Evolutionary conservation across 1,139 yeast species (phyloP).

Genomic region (Yamadazyma oceani): DNA sequence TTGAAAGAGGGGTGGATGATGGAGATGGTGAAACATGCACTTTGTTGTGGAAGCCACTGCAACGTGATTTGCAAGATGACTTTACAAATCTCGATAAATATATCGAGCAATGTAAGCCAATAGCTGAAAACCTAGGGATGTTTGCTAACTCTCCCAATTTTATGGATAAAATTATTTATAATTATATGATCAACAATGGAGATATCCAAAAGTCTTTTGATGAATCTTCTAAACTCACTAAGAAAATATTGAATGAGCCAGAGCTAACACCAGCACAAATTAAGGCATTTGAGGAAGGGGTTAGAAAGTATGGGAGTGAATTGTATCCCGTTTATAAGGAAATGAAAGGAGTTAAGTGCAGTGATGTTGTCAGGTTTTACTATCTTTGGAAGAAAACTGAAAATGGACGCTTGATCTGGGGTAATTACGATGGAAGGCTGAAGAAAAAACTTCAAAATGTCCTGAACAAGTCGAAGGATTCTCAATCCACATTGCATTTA

Average conservation of each 20-base stretch:
- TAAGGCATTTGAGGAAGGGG: slow-evolving; percentile 71
- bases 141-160: slow-evolving; percentile 68
- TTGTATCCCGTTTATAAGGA: slow-evolving; percentile 67
- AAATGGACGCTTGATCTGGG: slow-evolving; percentile 79
- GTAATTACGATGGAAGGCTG: slow-evolving; percentile 70
- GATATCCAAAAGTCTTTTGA: slow-evolving; percentile 48
- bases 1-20: slow-evolving; percentile 82
- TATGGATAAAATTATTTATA: slow-evolving; percentile 65
- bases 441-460: slow-evolving; percentile 48
- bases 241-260: slow-evolving; percentile 70
- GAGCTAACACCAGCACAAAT: slow-evolving; percentile 66
- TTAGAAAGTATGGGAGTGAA: slow-evolving; percentile 74
- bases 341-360: slow-evolving; percentile 67
- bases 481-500: slow-evolving; percentile 18
- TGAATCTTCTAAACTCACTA: slow-evolving; percentile 43
- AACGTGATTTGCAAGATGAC: slow-evolving; percentile 28
- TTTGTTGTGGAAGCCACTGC: slow-evolving; percentile 64
- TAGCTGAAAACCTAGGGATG: slow-evolving; percentile 54
- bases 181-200: slow-evolving; percentile 53
- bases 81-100: slow-evolving; percentile 51
- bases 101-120: slow-evolving; percentile 51
- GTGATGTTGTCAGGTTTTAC: slow-evolving; percentile 82
- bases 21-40: slow-evolving; percentile 55
- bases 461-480: slow-evolving; percentile 31
- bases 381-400: slow-evolving; percentile 89